Conservation (phyloP, 1,139 yeast species). For the Candida mesenterica region DNA sequence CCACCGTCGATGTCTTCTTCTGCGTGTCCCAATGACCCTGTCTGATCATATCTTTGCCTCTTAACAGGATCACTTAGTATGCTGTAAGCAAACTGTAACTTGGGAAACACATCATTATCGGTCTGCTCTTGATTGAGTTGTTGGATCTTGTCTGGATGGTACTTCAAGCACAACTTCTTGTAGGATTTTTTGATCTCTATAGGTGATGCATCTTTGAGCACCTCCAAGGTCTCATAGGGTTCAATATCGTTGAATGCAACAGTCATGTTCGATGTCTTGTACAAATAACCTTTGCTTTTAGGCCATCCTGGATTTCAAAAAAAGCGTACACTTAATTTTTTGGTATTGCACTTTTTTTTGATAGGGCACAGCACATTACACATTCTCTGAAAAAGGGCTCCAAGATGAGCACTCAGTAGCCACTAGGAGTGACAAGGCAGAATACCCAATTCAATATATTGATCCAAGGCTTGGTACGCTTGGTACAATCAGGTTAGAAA, state of each 20-base stretch:
- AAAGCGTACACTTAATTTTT: not conserved
- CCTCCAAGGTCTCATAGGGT: constrained; percentile 62
- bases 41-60: constrained; percentile 59
- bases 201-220: constrained; percentile 40
- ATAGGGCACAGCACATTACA: too few relatives aligned
- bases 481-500: too few relatives aligned
- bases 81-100: constrained; percentile 73
- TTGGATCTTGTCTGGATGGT: constrained; percentile 76
- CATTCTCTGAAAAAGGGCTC: too few relatives aligned
- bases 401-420: too few relatives aligned
- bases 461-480: too few relatives aligned
- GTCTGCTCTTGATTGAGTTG: constrained; percentile 25
- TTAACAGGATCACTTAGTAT: constrained; percentile 59
- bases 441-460: too few relatives aligned
- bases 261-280: constrained; percentile 28
- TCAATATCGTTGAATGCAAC: constrained; percentile 56
- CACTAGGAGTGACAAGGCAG: too few relatives aligned
- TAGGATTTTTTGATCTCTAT: constrained; percentile 68
- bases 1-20: constrained; percentile 39
- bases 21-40: constrained; percentile 67
- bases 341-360: not conserved
- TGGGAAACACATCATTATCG: constrained; percentile 55
- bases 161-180: constrained; percentile 62
- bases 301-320: not conserved
- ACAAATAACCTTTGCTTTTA: constrained; percentile 1